phyloP scores from a whole-genome alignment of 148 eudicot genomes.

The Vaccinium corymbosum region DNA sequence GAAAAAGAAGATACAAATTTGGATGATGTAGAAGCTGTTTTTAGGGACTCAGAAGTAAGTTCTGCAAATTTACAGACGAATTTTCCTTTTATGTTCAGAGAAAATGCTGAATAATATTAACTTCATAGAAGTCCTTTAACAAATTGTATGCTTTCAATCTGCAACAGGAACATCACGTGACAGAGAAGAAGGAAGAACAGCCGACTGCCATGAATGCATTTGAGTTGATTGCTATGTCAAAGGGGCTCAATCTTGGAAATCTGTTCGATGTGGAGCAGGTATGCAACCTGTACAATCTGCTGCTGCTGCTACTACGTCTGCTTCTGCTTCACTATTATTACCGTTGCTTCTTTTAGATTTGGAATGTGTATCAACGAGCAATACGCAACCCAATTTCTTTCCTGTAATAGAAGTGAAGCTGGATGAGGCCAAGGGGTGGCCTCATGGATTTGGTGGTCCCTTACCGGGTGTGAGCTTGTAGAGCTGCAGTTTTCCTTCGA shows the following conservation, averaged over 20 bases:
- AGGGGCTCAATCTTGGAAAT: constrained; percentile 85
- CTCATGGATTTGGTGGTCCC: background rate
- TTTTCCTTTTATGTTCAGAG: background rate
- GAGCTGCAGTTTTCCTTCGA: background rate
- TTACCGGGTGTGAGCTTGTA: background rate
- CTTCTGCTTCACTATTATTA: background rate
- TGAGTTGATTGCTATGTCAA: constrained; percentile 93
- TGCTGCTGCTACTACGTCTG: too few species aligned
- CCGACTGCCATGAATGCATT: constrained; percentile 92
- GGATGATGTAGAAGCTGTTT: constrained; percentile 97
- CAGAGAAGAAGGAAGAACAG: constrained; percentile 75
- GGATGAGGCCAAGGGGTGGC: background rate
- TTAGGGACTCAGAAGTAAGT: constrained; percentile 81
- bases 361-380: background rate
- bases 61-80: background rate
- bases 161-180: constrained; percentile 79
- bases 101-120: background rate
- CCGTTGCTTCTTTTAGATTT: background rate
- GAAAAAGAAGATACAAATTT: constrained; percentile 73
- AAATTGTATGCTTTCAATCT: constrained; percentile 15
- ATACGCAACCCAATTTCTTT: background rate
- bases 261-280: constrained; percentile 86
- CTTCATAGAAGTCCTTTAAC: constrained; percentile 4
- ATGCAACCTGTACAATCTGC: constrained; percentile 8
- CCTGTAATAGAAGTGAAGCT: background rate